A percentile compares a stretch with the other conserved stretches of the same genome.
Evolutionary conservation across 768 basidiomycete species (phyloP).

Genomic region (Brasilioporus rufonigricans): DNA sequence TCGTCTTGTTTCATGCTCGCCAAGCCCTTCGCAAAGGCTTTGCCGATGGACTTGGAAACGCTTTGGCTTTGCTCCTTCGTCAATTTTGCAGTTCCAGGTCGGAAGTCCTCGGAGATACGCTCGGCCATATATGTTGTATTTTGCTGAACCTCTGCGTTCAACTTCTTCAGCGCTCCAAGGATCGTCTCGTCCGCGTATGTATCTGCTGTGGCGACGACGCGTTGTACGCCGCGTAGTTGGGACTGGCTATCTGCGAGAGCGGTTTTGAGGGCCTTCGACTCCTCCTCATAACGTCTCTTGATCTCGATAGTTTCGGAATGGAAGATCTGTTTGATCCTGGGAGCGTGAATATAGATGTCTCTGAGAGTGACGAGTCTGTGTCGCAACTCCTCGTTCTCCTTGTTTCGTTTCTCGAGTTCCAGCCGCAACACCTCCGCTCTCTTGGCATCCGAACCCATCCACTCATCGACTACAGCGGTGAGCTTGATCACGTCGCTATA

Average conservation of each 20-base stretch:
- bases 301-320: slow-evolving; percentile 9
- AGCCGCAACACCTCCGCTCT: neutral
- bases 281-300: neutral
- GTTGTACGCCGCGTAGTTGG: slow-evolving; percentile 1
- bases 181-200: slow-evolving; percentile 6
- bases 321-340: slow-evolving; percentile 10
- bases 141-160: slow-evolving; percentile 15
- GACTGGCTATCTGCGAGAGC: neutral
- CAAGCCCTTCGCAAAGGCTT: neutral
- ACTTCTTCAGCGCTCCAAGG: slow-evolving; percentile 5
- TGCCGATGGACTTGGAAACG: slow-evolving; percentile 1
- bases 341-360: slow-evolving; percentile 8
- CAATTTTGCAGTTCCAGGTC: neutral
- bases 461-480: slow-evolving; percentile 4
- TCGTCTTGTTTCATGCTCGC: neutral
- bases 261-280: neutral
- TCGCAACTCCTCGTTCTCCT: slow-evolving; percentile 10
- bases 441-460: slow-evolving; percentile 6
- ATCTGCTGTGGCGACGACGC: slow-evolving; percentile 6
- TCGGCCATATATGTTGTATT: slow-evolving; percentile 11
- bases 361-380: neutral
- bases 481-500: slow-evolving; percentile 5
- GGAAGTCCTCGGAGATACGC: neutral
- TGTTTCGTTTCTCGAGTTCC: slow-evolving; percentile 3
- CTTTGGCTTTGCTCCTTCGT: neutral